Evolutionary conservation across 257 asterid species (phyloP).

Genomic region (Gardenia jasminoides): DNA sequence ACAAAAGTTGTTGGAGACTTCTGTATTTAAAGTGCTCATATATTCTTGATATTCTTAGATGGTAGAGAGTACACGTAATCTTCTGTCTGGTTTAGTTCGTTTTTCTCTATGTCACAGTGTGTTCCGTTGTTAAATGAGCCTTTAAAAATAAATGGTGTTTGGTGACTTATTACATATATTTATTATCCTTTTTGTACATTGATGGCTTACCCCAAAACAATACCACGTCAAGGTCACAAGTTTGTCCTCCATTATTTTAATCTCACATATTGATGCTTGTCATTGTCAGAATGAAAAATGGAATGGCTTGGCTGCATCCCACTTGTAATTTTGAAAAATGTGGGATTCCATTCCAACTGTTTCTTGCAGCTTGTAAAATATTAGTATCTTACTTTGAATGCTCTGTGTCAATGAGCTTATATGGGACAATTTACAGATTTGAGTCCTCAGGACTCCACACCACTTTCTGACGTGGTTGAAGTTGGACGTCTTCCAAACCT

Average conservation of each 20-base stretch:
- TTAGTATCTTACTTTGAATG: not conserved
- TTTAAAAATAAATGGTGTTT: not conserved
- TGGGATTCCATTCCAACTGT: not conserved
- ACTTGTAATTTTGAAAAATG: not conserved
- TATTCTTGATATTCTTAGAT: not conserved
- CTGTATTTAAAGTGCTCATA: not conserved
- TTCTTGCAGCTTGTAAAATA: not conserved
- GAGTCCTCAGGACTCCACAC: constrained; percentile 93
- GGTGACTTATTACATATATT: not conserved
- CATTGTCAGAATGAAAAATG: not conserved
- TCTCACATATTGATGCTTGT: not conserved
- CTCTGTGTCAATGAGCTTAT: not conserved
- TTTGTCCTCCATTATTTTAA: not conserved
- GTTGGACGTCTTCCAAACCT: constrained; percentile 69
- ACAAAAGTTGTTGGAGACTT: not conserved
- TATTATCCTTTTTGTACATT: not conserved
- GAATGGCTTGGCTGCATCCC: not conserved
- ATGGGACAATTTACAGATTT: constrained; percentile 52
- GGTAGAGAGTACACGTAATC: not conserved
- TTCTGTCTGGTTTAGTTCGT: not conserved
- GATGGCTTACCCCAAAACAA: not conserved
- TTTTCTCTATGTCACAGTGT: not conserved
- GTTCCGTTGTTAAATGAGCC: not conserved
- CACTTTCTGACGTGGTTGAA: constrained; percentile 73
- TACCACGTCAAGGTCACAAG: not conserved